phyloP scores from a whole-genome alignment of 2,329 filamentous ascomycete species.

The Monosporascus sp. region DNA sequence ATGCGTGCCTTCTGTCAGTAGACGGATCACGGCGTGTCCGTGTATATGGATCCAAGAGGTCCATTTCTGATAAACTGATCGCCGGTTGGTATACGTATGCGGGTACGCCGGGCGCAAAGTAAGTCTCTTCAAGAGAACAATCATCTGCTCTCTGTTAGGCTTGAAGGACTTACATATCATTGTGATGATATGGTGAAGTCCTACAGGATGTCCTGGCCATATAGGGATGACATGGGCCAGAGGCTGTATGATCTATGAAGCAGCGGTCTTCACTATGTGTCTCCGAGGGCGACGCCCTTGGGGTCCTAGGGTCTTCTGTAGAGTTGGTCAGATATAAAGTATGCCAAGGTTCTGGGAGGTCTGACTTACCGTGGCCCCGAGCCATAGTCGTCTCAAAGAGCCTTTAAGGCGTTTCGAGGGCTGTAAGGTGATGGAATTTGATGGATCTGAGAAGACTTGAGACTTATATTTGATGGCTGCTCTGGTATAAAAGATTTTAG shows the following conservation, averaged over 20 bases:
- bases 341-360: not conserved
- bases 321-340: not conserved
- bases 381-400: not conserved
- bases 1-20: not conserved
- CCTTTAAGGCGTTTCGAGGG: slow-evolving; percentile 3
- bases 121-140: not conserved
- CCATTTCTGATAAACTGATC: not conserved
- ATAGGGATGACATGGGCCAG: not conserved
- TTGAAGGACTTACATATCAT: not conserved
- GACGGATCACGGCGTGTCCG: not conserved
- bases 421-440: slow-evolving; percentile 9
- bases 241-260: not conserved
- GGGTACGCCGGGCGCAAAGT: not conserved
- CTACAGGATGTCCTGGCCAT: not conserved
- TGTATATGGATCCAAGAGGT: not conserved
- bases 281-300: not conserved
- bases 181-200: not conserved
- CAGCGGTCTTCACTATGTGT: not conserved
- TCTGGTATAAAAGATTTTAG: slow-evolving; percentile 3
- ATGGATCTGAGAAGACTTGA: slow-evolving; percentile 9
- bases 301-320: not conserved
- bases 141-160: not conserved
- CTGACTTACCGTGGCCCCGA: not conserved
- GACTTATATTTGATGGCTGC: slow-evolving; percentile 10
- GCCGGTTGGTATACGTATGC: not conserved